Base-by-base conservation (phyloP, 345 rosid species). In the Tarenaya hassleriana region DNA sequence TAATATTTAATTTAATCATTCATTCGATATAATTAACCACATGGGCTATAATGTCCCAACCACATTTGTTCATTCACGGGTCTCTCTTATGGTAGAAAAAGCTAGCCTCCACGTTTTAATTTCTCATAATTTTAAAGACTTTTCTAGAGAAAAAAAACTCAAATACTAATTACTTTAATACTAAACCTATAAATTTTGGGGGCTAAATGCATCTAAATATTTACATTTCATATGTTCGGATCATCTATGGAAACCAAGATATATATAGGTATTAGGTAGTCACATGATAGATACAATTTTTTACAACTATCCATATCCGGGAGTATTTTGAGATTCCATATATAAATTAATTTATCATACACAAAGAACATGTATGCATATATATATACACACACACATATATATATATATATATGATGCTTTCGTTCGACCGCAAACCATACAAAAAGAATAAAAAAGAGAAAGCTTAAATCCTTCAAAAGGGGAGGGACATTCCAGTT, bases 401-500 rank as follows among this genome's bases (percentile, higher is more conserved):
- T n/a, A n/a, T n/a, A n/a, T n/a, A 13, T 66, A 34, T 20, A 60
- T 33, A 55, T 39, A 34, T 31, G 43, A 12, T 41, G 3, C 0
- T 47, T 50, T 58, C 61, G 61, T 17, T 69, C 71, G 64, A 77
- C 46, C 43, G 60, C 64, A 46, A 53, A 41, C 43, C 55, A 62
- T 57, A 69, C 63, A 56, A 62, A 64, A 51, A 61, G 61, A 66
- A 51, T 34, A 34, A 37, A 66, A 39, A 55, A 41, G 51, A 32
- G 17, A 39, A 46, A 46, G 62, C 55, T 7, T 63, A 51, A 47
- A 69, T 61, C 59, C 69, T 56, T 52, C 56, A 35, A 43, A 57
- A 52, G 64, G 47, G 62, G 54, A 44, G 56, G 51, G 54, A 70
- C 75, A 77, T 80, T 88, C 96, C 84, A 73, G 88, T 84, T 78